These are phyloP conservation scores for Magnaporthiopsis poae DNA, from an alignment of 2,329 filamentous ascomycete genomes.

Conservation along the genomic window DNA sequence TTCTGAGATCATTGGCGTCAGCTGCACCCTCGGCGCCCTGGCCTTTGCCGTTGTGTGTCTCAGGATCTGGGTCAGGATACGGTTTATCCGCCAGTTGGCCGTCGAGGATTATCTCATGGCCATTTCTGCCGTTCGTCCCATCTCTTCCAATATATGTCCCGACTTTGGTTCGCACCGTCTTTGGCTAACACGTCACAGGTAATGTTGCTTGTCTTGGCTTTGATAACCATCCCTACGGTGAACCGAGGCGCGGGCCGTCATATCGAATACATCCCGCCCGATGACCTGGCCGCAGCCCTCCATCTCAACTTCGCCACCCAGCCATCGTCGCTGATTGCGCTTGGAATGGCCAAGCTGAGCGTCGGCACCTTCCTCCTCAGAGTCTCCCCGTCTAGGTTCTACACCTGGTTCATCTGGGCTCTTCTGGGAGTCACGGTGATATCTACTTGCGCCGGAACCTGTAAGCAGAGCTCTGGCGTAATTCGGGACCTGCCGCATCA, in stretches of 20 bases:
- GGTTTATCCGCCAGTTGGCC: slow-evolving; percentile 17
- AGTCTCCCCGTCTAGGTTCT: slow-evolving; percentile 15
- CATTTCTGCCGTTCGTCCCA: slow-evolving; percentile 18
- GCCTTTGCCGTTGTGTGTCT: slow-evolving; percentile 17
- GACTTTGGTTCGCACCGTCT: neutral
- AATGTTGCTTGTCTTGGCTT: slow-evolving; percentile 19
- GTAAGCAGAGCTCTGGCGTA: slow-evolving; percentile 10
- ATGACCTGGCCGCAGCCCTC: slow-evolving; percentile 16
- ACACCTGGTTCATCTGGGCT: slow-evolving; percentile 16
- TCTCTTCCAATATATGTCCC: neutral
- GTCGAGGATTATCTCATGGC: slow-evolving; percentile 21
- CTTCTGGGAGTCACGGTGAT: slow-evolving; percentile 19
- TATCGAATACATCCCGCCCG: slow-evolving; percentile 18
- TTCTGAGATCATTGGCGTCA: slow-evolving; percentile 21
- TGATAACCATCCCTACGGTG: slow-evolving; percentile 21
- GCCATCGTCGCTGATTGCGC: slow-evolving; percentile 19
- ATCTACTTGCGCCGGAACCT: slow-evolving; percentile 16
- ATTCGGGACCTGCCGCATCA: too few relatives aligned
- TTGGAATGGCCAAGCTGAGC: slow-evolving; percentile 21
- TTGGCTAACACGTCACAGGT: slow-evolving; percentile 6
- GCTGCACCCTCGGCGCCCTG: slow-evolving; percentile 18
- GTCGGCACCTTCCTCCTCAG: slow-evolving; percentile 22
- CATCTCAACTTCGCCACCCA: slow-evolving; percentile 24
- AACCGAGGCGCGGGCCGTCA: slow-evolving; percentile 19
- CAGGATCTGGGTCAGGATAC: slow-evolving; percentile 20